A percentile compares a stretch with the other conserved stretches of the same genome.
Conservation (phyloP, 208 protist species). For the Trypanosoma grayi region DNA sequence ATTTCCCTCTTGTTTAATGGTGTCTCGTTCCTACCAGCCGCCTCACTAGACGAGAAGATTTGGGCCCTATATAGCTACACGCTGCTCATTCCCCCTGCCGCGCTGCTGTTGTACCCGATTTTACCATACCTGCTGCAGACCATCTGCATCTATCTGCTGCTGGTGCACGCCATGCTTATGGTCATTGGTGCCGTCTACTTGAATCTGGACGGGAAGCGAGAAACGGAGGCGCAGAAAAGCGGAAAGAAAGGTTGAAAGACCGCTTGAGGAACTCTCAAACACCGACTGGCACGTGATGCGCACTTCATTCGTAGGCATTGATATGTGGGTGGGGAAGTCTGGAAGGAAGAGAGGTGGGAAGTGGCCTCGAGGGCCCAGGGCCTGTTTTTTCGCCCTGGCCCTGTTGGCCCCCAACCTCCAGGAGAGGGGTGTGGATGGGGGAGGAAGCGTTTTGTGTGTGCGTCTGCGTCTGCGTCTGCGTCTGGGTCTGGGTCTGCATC, state of each 20-base stretch:
- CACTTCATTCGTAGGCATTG: too few species aligned
- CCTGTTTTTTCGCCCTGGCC: too few species aligned
- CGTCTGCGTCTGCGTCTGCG: too few species aligned
- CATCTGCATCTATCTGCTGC: not conserved
- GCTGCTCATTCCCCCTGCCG: constrained; percentile 28
- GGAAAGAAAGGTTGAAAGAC: not conserved
- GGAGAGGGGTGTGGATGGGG: too few species aligned
- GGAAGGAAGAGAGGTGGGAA: too few species aligned
- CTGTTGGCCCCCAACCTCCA: too few species aligned
- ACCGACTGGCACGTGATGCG: too few species aligned
- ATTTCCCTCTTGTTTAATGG: constrained; percentile 29
- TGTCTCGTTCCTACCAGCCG: constrained; percentile 25
- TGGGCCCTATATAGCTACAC: constrained; percentile 35
- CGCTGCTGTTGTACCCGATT: constrained; percentile 26
- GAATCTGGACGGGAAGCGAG: not conserved
- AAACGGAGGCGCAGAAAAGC: not conserved
- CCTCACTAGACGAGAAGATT: constrained; percentile 22
- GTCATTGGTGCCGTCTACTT: constrained; percentile 14
- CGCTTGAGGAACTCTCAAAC: too few species aligned
- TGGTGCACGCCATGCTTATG: constrained; percentile 1
- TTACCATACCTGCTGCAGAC: constrained; percentile 37
- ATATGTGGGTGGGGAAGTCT: too few species aligned
- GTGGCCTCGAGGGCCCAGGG: too few species aligned
- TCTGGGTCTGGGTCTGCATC: too few species aligned
- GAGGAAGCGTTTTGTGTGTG: too few species aligned